A percentile compares a stretch with the other conserved stretches of the same genome.
These are phyloP conservation scores for Suillus fuscotomentosus DNA, from an alignment of 768 basidiomycete species.

Conservation along the genomic window DNA sequence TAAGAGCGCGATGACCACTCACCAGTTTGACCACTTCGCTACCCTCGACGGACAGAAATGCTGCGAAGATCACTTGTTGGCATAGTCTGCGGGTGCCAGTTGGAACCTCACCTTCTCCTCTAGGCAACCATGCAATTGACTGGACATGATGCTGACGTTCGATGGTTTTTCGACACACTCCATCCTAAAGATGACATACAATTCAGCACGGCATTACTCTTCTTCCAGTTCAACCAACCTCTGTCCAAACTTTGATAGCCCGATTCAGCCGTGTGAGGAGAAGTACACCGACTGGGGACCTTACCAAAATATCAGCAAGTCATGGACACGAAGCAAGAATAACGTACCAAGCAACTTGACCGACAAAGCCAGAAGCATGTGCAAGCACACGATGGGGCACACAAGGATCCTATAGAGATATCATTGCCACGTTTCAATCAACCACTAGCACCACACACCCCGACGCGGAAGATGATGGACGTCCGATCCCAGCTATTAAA, in stretches of 20 bases:
- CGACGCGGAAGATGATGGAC: slow-evolving; percentile 63
- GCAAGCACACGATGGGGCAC: slow-evolving; percentile 61
- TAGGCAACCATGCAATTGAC: slow-evolving; percentile 67
- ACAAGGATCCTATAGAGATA: slow-evolving; percentile 49
- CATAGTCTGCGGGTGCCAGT: background rate
- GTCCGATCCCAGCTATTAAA: slow-evolving; percentile 65
- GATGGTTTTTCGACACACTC: slow-evolving; percentile 66
- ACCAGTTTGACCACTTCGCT: slow-evolving; percentile 61
- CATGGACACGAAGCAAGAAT: background rate
- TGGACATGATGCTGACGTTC: slow-evolving; percentile 55
- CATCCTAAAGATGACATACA: slow-evolving; percentile 42
- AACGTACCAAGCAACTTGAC: slow-evolving; percentile 70
- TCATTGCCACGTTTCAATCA: background rate
- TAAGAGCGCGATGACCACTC: slow-evolving; percentile 15
- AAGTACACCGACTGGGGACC: slow-evolving; percentile 63
- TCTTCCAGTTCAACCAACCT: slow-evolving; percentile 35
- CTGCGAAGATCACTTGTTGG: slow-evolving; percentile 28
- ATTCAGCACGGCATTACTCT: background rate
- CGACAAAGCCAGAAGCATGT: slow-evolving; percentile 70
- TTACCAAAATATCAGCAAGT: slow-evolving; percentile 19
- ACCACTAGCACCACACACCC: slow-evolving; percentile 37
- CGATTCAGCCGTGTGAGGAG: slow-evolving; percentile 65
- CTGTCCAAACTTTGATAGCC: slow-evolving; percentile 71
- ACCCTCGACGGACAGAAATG: slow-evolving; percentile 71
- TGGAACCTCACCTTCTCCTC: slow-evolving; percentile 47